Percentiles rank a stretch among this genome's conserved stretches.
These are phyloP conservation scores for Lycium barbarum DNA, from an alignment of 257 asterid species.

Conservation along the genomic window DNA sequence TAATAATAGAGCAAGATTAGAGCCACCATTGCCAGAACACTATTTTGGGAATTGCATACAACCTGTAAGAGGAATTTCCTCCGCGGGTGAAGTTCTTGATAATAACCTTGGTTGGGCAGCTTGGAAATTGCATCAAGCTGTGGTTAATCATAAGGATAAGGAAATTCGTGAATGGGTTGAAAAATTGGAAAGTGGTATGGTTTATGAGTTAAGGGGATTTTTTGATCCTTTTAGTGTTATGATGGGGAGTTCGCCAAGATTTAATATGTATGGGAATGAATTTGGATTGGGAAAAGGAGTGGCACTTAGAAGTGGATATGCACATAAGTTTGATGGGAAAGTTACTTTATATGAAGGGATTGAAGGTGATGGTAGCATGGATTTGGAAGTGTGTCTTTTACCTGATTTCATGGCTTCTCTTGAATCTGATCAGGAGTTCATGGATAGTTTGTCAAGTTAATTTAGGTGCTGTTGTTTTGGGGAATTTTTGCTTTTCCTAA, in stretches of 20 bases:
- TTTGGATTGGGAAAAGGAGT: conserved; percentile 51
- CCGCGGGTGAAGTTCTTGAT: conserved; percentile 32
- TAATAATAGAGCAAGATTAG: conserved; percentile 37
- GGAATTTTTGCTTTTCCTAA: background rate
- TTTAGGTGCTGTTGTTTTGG: background rate
- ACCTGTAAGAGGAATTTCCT: conserved; percentile 10
- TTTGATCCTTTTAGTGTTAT: conserved; percentile 39
- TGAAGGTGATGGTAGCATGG: conserved; percentile 49
- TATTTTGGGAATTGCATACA: conserved; percentile 40
- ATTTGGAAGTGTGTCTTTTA: conserved; percentile 42
- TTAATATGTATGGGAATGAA: conserved; percentile 43
- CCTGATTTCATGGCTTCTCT: conserved; percentile 42
- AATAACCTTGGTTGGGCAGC: conserved; percentile 44
- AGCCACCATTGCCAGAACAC: conserved; percentile 33
- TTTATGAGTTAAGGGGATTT: conserved; percentile 27
- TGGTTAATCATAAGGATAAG: conserved; percentile 31
- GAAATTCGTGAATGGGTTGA: conserved; percentile 35
- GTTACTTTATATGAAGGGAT: conserved; percentile 35
- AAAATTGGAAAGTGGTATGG: conserved; percentile 5
- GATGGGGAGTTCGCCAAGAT: conserved; percentile 47
- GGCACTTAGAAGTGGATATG: conserved; percentile 45
- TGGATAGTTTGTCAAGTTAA: conserved; percentile 24
- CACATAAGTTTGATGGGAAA: conserved; percentile 47
- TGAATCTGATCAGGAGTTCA: conserved; percentile 42
- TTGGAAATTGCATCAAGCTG: conserved; percentile 36